Evolutionary conservation across 768 basidiomycete genomes (phyloP).

Genomic region (Pleurotus pulmonarius): DNA sequence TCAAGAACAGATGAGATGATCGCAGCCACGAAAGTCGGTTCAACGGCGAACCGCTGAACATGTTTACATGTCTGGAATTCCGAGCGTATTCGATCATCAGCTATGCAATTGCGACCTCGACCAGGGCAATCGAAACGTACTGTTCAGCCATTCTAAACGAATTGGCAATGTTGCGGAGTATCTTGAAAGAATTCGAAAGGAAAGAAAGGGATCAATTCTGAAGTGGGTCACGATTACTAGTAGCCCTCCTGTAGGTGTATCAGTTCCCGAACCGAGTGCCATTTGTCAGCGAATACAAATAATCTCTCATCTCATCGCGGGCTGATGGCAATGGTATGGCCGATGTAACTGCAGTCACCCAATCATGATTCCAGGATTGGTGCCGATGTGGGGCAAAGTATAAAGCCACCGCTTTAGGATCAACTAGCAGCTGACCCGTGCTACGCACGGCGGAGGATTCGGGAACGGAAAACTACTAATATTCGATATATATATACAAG

Average conservation of each 20-base stretch:
- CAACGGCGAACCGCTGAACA: slow-evolving; percentile 61
- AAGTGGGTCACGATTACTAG: too few species aligned
- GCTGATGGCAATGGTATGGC: too few species aligned
- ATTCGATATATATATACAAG: too few species aligned
- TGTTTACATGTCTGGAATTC: slow-evolving; percentile 27
- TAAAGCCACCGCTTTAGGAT: too few species aligned
- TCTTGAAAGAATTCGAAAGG: not conserved
- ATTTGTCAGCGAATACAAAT: slow-evolving; percentile 2
- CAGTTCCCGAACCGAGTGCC: not conserved
- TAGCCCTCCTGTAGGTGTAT: not conserved
- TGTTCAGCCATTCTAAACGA: slow-evolving; percentile 6
- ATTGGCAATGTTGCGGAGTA: slow-evolving; percentile 1
- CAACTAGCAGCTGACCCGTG: too few species aligned
- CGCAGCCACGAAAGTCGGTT: slow-evolving; percentile 85
- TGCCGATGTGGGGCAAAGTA: too few species aligned
- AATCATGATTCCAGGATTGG: too few species aligned
- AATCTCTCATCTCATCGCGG: not conserved
- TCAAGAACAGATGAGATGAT: slow-evolving; percentile 70
- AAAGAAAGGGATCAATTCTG: too few species aligned
- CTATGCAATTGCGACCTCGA: too few species aligned
- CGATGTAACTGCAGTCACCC: too few species aligned
- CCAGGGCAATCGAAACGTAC: not conserved
- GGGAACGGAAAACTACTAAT: too few species aligned
- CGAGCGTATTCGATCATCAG: not conserved
- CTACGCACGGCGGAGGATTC: too few species aligned